phyloP scores from a whole-genome alignment of 202 grass and related monocot genomes.

The Setaria italica region DNA sequence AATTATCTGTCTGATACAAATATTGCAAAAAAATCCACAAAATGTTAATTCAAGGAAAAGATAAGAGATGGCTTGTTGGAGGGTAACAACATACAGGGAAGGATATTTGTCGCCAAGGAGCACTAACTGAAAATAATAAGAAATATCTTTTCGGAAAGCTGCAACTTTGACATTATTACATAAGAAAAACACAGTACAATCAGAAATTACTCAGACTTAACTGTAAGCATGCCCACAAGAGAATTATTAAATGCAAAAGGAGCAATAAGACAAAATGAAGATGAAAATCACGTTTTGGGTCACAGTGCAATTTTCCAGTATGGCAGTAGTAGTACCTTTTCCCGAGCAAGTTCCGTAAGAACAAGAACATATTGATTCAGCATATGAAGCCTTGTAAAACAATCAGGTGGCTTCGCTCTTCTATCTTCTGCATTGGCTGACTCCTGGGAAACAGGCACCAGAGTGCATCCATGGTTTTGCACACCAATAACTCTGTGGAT shows the following conservation, averaged over 20 bases:
- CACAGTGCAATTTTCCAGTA: conserved; percentile 33
- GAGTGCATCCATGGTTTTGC: conserved; percentile 43
- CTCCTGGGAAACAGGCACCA: conserved; percentile 18
- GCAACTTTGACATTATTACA: background rate
- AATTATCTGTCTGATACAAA: conserved; percentile 1
- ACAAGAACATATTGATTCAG: conserved; percentile 64
- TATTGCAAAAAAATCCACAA: background rate
- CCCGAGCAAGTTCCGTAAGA: conserved; percentile 62
- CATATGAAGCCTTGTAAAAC: conserved; percentile 54
- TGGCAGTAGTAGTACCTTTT: conserved; percentile 56
- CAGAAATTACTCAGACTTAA: conserved; percentile 18
- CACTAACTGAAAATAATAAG: background rate
- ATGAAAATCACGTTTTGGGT: conserved; percentile 34
- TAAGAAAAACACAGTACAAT: conserved; percentile 6
- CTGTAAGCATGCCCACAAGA: conserved; percentile 7
- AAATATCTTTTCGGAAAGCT: conserved; percentile 13
- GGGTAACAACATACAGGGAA: background rate
- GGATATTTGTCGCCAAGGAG: background rate
- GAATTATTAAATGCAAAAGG: background rate
- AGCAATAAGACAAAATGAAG: conserved; percentile 24
- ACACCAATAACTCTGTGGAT: conserved; percentile 21
- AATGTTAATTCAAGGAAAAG: conserved; percentile 21
- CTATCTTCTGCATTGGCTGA: conserved; percentile 48
- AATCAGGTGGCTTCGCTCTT: conserved; percentile 45
- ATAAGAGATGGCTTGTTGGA: conserved; percentile 8